Conservation (phyloP, 495 filamentous ascomycete species). For the Mycothermus thermophilus region DNA sequence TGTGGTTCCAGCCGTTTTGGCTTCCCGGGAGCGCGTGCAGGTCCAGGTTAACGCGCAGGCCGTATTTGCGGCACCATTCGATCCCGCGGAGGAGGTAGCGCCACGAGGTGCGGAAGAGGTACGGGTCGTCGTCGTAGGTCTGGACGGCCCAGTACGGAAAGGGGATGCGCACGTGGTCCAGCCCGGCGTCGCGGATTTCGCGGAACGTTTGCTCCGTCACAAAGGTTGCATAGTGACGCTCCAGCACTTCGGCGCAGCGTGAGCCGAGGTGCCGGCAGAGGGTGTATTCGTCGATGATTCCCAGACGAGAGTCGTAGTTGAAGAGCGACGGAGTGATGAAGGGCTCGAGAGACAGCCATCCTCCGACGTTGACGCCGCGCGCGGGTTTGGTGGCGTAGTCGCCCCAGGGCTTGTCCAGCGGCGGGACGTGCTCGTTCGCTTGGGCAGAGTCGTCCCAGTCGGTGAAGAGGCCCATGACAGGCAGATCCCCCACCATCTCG, state of each 20-base stretch:
- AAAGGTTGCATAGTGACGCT: conserved; percentile 84
- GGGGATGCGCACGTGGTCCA: conserved; percentile 91
- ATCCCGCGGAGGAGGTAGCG: conserved; percentile 86
- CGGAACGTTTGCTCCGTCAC: conserved; percentile 69
- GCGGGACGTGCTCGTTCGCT: conserved; percentile 67
- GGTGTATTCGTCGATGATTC: conserved; percentile 81
- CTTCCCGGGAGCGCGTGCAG: conserved; percentile 74
- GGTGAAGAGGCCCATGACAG: conserved; percentile 78
- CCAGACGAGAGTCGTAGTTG: conserved; percentile 45
- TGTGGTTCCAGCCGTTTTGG: conserved; percentile 88
- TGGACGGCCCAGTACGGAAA: conserved; percentile 92
- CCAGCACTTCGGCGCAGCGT: conserved; percentile 46
- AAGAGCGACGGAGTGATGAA: conserved; percentile 94
- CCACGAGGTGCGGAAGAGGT: conserved; percentile 78
- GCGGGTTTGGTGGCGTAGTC: conserved; percentile 69
- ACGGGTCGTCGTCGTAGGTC: conserved; percentile 77
- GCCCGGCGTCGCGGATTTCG: conserved; percentile 73
- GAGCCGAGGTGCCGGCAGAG: conserved; percentile 55
- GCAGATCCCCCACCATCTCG: conserved; percentile 68
- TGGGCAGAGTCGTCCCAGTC: conserved; percentile 72
- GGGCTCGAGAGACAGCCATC: conserved; percentile 88
- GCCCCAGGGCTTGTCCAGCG: conserved; percentile 56
- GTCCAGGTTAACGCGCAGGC: conserved; percentile 87
- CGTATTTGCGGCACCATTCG: conserved; percentile 87
- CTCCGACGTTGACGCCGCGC: conserved; percentile 83